Percentiles rank a stretch among this genome's conserved stretches.
These are phyloP conservation scores for Nitzschia palea DNA, from an alignment of 108 stramenopile species.

Conservation along the genomic window DNA sequence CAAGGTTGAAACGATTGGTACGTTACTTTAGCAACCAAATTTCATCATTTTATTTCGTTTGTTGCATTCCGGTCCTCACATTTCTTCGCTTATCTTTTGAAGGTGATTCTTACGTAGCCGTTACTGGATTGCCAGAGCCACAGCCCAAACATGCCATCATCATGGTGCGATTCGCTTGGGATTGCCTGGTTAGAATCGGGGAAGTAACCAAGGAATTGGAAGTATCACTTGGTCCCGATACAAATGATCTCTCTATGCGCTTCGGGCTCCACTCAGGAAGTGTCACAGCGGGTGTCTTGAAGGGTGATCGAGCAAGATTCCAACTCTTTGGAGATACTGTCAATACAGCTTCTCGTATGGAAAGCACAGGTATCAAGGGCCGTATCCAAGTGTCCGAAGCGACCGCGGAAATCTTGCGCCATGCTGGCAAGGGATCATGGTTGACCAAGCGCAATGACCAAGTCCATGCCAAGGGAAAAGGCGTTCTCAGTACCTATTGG, in stretches of 20 bases:
- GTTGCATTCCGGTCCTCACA: too few relatives aligned
- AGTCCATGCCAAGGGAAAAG: slow-evolving; percentile 25
- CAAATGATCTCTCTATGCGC: slow-evolving; percentile 11
- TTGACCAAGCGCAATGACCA: neutral
- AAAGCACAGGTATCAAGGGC: slow-evolving; percentile 25
- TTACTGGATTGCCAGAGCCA: slow-evolving; percentile 9
- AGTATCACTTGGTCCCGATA: slow-evolving; percentile 10
- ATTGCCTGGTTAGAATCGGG: slow-evolving; percentile 1
- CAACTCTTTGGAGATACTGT: slow-evolving; percentile 16
- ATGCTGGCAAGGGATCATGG: slow-evolving; percentile 20
- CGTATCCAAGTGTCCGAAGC: slow-evolving; percentile 22
- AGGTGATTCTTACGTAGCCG: neutral
- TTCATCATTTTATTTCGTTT: too few relatives aligned
- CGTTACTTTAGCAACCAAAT: too few relatives aligned
- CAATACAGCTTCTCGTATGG: slow-evolving; percentile 48
- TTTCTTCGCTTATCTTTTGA: too few relatives aligned
- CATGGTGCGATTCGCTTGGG: slow-evolving; percentile 20
- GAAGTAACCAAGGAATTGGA: slow-evolving; percentile 5
- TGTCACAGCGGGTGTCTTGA: slow-evolving; percentile 14
- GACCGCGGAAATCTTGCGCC: slow-evolving; percentile 20
- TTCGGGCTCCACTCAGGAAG: slow-evolving; percentile 1
- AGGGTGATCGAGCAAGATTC: neutral
- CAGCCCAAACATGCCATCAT: slow-evolving; percentile 2
- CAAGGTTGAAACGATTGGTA: slow-evolving; percentile 1
- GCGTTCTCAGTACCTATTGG: slow-evolving; percentile 21